Evolutionary conservation across 768 basidiomycete species (phyloP), one percentile per base, ranked within the genome.

Genomic region (Suillus cothurnatus): DNA sequence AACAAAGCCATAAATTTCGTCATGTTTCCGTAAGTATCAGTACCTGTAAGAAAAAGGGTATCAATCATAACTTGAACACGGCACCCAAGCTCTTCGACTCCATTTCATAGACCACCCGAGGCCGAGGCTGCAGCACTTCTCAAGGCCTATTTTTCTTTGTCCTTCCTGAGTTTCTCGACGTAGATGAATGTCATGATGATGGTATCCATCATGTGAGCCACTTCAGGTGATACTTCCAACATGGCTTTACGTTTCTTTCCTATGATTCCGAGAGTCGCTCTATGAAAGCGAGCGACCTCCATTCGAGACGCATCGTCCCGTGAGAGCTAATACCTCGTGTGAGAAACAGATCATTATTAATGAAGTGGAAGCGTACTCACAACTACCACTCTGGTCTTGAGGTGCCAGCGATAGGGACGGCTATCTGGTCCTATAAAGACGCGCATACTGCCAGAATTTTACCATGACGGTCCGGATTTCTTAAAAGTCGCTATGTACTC

Each of bases 251-350:
- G 49, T n/a, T 50, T 57, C 23, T 8, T 45, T 19, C 66, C 66
- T 28, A 67, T 49, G 8, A 68, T 55, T 28, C 60, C 67, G 4
- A 64, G n/a, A 14, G 56, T 57, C 56, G 36, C 56, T 15, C 63
- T 65, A 56, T 70, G 64, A 39, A 70, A 74, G 43, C 73, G 65
- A 23, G 69, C 72, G 8, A 78, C 61, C 59, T 71, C 68, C 21
- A 62, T 63, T 8, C 58, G 62, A 26, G 64, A 23, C 19, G 0
- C 47, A 1, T 76, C 69, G 32, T 77, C 53, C 2, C 60, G 68
- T 1, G 71, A 74, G 23, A 58, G 56, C 56, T 58, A 7, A 9
- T 26, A 38, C 23, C 7, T 19, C 4, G 1, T 26, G 23, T 26
- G 15, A 58, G 34, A 39, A 26, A 26, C 23, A 49, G 50, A 28